Base-by-base conservation (phyloP, 2,329 filamentous ascomycete species). In the Lecanicillium sp. region DNA sequence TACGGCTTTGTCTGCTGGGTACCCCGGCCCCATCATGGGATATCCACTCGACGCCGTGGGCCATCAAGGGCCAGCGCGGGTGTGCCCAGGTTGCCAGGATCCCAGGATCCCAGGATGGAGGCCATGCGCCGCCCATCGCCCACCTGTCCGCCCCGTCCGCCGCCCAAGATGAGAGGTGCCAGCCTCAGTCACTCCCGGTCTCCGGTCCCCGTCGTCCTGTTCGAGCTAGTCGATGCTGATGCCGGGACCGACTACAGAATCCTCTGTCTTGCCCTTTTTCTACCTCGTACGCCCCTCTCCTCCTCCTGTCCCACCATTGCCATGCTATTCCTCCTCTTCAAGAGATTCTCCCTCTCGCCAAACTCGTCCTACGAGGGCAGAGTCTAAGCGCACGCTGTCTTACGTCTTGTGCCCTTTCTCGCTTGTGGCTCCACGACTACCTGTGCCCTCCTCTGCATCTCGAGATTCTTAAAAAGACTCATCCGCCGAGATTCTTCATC, bases 301-400 rank as follows among this genome's bases (percentile, higher is more conserved):
- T 33, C 37, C 27, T 39, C 32, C 17, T 33, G 33, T 39, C 37
- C 37, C 37, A 40, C 37, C 31, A 39, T 25, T 25, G 22, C 11
- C 11, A 25, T 40, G 29, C 37, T 37, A 33, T 46, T 40, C 39
- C 33, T 44, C 45, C 39, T 44, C 38, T 42, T 48, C 51, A 40
- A 49, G 47, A 48, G 45, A 49, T 49, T 48, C 37, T 37, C 41
- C 41, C 56, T 56, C 55, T 58, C 55, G 46, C 46, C 39, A 50
- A 56, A 45, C 51, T 57, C 52, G 49, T 61, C 49, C 50, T 50
- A 48, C 46, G 46, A 59, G 53, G 53, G 55, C 48, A 58, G 47
- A 55, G 44, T 54, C 46, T 46, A 27, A 36, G 20, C 37, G 15
- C 40, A 27, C 20, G 33, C 42, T 43, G 37, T 45, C 36, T 40